A percentile compares a stretch with the other conserved stretches of the same genome.
These are phyloP conservation scores for Carex cristatella DNA, from an alignment of 176 grass and related monocot species.

Conservation along the genomic window DNA sequence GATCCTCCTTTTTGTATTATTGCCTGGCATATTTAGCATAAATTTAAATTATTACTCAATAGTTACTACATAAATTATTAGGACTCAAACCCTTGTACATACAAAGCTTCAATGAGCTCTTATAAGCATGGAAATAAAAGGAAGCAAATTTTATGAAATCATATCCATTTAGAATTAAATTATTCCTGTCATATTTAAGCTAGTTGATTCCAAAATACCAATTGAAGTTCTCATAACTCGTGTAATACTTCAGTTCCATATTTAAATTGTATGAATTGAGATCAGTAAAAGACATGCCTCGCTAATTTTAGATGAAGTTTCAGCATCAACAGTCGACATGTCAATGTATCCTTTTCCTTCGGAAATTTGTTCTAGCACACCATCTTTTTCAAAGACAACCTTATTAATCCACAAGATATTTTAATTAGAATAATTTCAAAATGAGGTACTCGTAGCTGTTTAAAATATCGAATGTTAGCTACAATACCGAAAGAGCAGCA, in stretches of 20 bases:
- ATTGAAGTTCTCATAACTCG: background rate
- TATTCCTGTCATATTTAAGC: background rate
- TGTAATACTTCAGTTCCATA: background rate
- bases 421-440: background rate
- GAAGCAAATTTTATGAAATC: background rate
- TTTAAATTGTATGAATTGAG: background rate
- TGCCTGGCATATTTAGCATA: slow-evolving; percentile 45
- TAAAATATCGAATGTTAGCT: slow-evolving; percentile 9
- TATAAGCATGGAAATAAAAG: background rate
- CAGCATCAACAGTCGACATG: slow-evolving; percentile 94
- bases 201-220: background rate
- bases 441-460: background rate
- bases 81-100: background rate
- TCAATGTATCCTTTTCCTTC: slow-evolving; percentile 80
- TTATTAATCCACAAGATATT: slow-evolving; percentile 16
- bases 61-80: background rate
- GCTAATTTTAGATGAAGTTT: slow-evolving; percentile 75
- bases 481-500: slow-evolving; percentile 66
- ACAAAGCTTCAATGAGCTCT: background rate
- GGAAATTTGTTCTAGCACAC: slow-evolving; percentile 82
- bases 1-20: slow-evolving; percentile 63
- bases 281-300: slow-evolving; percentile 38
- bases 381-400: slow-evolving; percentile 93
- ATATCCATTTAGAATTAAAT: background rate
- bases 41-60: background rate